These are phyloP conservation scores for Phytophthora pluvialis DNA, from an alignment of 352 stramenopile genomes.

Conservation along the genomic window DNA sequence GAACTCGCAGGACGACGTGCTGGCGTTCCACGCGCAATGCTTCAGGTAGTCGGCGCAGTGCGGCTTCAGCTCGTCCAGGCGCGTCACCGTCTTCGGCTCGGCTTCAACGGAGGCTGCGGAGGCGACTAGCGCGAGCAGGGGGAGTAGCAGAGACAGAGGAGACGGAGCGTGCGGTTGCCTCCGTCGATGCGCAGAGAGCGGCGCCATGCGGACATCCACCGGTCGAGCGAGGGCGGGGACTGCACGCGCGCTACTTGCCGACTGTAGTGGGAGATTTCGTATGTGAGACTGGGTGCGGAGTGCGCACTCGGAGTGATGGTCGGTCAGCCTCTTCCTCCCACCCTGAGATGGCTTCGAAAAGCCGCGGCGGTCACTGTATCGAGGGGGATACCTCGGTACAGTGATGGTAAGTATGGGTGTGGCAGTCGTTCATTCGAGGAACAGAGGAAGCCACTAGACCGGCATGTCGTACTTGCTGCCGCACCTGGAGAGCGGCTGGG, in stretches of 20 bases:
- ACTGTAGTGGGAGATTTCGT: slow-evolving; percentile 9
- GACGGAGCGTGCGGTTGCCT: background rate
- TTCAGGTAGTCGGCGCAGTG: slow-evolving; percentile 57
- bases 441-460: slow-evolving; percentile 4
- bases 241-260: background rate
- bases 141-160: slow-evolving; percentile 3
- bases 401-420: slow-evolving; percentile 18
- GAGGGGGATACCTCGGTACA: slow-evolving; percentile 1
- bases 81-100: background rate
- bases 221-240: background rate
- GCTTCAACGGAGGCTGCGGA: slow-evolving; percentile 11
- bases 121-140: slow-evolving; percentile 4
- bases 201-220: slow-evolving; percentile 8
- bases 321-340: slow-evolving; percentile 13
- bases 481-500: slow-evolving; percentile 97
- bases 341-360: background rate
- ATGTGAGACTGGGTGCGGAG: slow-evolving; percentile 21
- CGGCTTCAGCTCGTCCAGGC: slow-evolving; percentile 15
- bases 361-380: background rate
- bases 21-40: slow-evolving; percentile 52
- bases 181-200: slow-evolving; percentile 1
- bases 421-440: slow-evolving; percentile 4
- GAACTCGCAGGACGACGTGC: slow-evolving; percentile 66
- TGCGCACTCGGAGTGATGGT: slow-evolving; percentile 34
- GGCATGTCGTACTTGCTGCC: slow-evolving; percentile 98